These are phyloP conservation scores for Trichoderma simmonsii DNA, from an alignment of 2,329 filamentous ascomycete genomes.

Conservation along the genomic window DNA sequence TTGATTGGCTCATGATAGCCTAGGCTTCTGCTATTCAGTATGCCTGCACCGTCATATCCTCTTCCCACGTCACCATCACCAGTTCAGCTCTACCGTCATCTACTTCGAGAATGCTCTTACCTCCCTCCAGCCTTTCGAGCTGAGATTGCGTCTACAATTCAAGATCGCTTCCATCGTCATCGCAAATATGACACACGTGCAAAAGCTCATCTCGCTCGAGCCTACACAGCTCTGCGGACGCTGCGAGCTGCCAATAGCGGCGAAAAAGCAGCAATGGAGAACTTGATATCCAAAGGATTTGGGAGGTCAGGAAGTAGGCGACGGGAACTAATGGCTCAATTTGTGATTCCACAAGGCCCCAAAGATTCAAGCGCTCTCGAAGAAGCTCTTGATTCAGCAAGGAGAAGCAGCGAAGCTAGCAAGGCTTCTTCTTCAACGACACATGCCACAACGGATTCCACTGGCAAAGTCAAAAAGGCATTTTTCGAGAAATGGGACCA, in stretches of 20 bases:
- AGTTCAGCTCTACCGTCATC: slow-evolving; percentile 51
- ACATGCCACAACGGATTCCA: neutral
- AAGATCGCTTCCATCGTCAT: slow-evolving; percentile 45
- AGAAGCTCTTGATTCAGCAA: slow-evolving; percentile 24
- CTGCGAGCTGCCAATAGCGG: slow-evolving; percentile 55
- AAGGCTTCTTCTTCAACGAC: neutral
- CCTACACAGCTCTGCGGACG: slow-evolving; percentile 42
- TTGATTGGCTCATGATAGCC: neutral
- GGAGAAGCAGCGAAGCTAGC: neutral
- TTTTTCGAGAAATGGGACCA: slow-evolving; percentile 51
- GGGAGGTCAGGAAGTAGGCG: slow-evolving; percentile 52
- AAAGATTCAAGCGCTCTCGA: slow-evolving; percentile 42
- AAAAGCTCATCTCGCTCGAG: slow-evolving; percentile 38
- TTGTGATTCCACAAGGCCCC: slow-evolving; percentile 39
- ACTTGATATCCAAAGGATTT: slow-evolving; percentile 49
- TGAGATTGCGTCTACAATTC: slow-evolving; percentile 43
- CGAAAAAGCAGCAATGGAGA: slow-evolving; percentile 44
- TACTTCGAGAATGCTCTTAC: slow-evolving; percentile 60
- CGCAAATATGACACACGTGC: slow-evolving; percentile 28
- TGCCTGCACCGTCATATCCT: slow-evolving; percentile 30
- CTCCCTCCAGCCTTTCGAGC: slow-evolving; percentile 51
- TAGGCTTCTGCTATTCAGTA: slow-evolving; percentile 16
- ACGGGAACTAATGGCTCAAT: slow-evolving; percentile 43
- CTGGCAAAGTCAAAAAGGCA: slow-evolving; percentile 21
- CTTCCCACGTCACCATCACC: slow-evolving; percentile 28